Base-by-base conservation (phyloP, 2,329 filamentous ascomycete species). In the Verticillium alfalfae region DNA sequence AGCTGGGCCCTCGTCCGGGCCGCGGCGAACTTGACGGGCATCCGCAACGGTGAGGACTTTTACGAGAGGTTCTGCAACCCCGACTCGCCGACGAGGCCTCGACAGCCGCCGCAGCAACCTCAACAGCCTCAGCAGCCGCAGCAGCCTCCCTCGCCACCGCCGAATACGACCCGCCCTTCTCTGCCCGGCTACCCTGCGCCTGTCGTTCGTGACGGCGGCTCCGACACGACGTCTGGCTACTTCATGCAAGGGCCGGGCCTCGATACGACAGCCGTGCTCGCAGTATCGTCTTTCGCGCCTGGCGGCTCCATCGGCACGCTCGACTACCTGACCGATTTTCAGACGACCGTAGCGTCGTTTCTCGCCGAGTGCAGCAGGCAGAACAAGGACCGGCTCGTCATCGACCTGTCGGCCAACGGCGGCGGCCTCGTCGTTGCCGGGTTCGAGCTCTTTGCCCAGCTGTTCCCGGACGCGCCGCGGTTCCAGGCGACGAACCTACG, bases 381-480 rank as follows among this genome's bases (percentile, higher is more conserved):
- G 1, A 81, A 81, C 61, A 87, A 86, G 73, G 85, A 79, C 56
- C 85, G 84, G 70, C 78, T 88, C 0, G 80, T 88, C 12, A 75
- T 89, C 36, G 85, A 88, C 65, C 72, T 88, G 6, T 79, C 78
- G 3, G 78, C 78, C 56, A 88, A 88, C 66, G 81, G 79, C 2
- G 86, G 86, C 52, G 86, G 86, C 31, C 79, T 78, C 15, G 82
- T 88, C 55, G 69, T 86, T 8, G 78, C 83, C n/a, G 86, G 83
- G 16, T 86, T 85, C 65, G 85, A 88, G 67, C 76, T 89, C 34
- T 88, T 88, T 74, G 82, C 83, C 60, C 74, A 82, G 69, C 73
- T 86, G 0, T 86, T 86, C 73, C 84, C 84, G 0, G 72, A 76
- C 13, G 73, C 79, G 9, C 72, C 77, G 3, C 77, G 78, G 3